phyloP scores from a whole-genome alignment of 2,329 filamentous ascomycete species.

The Gliomastix tumulicola region DNA sequence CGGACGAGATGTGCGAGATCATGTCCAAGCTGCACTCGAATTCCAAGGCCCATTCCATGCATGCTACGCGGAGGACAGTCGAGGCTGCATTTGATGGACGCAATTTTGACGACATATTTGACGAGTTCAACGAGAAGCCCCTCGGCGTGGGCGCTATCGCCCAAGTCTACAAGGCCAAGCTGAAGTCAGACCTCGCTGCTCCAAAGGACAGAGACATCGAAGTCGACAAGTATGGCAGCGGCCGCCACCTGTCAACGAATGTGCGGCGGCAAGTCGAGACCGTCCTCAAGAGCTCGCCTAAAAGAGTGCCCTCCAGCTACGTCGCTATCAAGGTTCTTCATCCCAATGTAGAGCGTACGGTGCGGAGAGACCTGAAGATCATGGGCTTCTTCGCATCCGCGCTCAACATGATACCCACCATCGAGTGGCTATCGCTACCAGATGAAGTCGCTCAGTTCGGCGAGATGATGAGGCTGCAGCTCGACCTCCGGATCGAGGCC shows the following conservation, averaged over 20 bases:
- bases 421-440: conserved; percentile 94
- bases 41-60: conserved; percentile 83
- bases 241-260: conserved; percentile 35
- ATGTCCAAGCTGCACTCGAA: conserved; percentile 96
- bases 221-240: no score
- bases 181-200: conserved; percentile 70
- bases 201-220: conserved; percentile 49
- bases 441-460: conserved; percentile 93
- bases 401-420: conserved; percentile 83
- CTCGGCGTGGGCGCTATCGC: conserved; percentile 94
- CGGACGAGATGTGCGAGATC: conserved; percentile 79
- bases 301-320: conserved; percentile 80
- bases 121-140: conserved; percentile 86
- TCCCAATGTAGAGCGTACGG: conserved; percentile 80
- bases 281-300: conserved; percentile 78
- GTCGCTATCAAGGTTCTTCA: conserved; percentile 96
- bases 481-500: conserved; percentile 91
- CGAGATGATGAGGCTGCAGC: conserved; percentile 97
- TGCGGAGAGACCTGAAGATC: conserved; percentile 85
- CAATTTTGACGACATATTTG: conserved; percentile 84
- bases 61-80: conserved; percentile 72
- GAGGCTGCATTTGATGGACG: conserved; percentile 74
- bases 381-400: conserved; percentile 86
- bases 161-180: conserved; percentile 92
- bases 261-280: conserved; percentile 78